These are phyloP conservation scores for Amaranthus cruentus DNA, from an alignment of 148 eudicot species.

Conservation along the genomic window DNA sequence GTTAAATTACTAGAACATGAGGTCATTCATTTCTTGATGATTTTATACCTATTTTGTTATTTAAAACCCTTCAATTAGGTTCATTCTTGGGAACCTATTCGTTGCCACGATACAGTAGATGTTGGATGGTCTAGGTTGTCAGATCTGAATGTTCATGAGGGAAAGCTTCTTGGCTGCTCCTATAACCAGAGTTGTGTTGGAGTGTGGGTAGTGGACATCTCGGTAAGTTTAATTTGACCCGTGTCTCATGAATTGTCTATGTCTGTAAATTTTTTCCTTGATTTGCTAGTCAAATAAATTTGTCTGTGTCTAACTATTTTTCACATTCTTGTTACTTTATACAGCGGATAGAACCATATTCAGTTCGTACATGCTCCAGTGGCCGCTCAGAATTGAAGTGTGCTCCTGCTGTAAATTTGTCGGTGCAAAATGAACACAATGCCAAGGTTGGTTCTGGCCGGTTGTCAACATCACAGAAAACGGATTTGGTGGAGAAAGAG, in stretches of 20 bases:
- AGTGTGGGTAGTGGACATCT: conserved; percentile 97
- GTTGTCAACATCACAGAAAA: conserved; percentile 57
- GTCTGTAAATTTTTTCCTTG: not conserved
- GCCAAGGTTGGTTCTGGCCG: conserved; percentile 59
- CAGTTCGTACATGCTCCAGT: conserved; percentile 47
- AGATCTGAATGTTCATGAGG: conserved; percentile 95
- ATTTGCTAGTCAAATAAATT: conserved; percentile 7
- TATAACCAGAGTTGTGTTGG: conserved; percentile 98
- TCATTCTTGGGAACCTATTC: conserved; percentile 89
- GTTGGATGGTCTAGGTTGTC: conserved; percentile 96
- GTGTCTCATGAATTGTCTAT: conserved; percentile 1
- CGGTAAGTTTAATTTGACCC: conserved; percentile 41
- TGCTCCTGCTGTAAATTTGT: conserved; percentile 42
- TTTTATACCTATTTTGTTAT: conserved; percentile 13
- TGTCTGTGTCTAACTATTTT: conserved; percentile 16
- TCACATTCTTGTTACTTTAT: conserved; percentile 14
- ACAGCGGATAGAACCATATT: conserved; percentile 87
- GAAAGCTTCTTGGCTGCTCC: conserved; percentile 97
- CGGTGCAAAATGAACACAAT: conserved; percentile 52
- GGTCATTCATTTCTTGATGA: not conserved
- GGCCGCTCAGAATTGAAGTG: conserved; percentile 52
- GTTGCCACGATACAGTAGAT: conserved; percentile 85
- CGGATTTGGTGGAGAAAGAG: conserved; percentile 62
- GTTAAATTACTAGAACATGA: not conserved
- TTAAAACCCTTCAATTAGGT: conserved; percentile 41